Evolutionary conservation across 345 rosid species (phyloP).

Genomic region (Eutrema heterophyllum): DNA sequence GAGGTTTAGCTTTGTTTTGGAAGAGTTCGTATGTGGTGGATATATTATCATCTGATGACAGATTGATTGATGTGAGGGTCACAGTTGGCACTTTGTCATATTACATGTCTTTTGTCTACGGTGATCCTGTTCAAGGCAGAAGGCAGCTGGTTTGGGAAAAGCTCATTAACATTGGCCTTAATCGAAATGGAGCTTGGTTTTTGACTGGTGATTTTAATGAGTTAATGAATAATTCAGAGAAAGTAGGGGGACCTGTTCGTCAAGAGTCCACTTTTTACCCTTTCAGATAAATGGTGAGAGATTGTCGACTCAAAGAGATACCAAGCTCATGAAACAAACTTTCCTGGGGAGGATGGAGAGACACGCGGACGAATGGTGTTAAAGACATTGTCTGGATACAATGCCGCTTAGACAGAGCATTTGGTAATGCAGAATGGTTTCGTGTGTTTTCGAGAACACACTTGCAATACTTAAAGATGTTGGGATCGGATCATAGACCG

Average conservation of each 20-base stretch:
- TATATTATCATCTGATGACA: not conserved
- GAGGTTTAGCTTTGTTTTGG: no score
- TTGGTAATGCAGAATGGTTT: not conserved
- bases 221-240: not conserved
- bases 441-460: not conserved
- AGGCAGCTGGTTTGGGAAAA: not conserved
- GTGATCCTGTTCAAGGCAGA: not conserved
- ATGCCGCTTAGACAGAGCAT: not conserved
- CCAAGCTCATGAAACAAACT: not conserved
- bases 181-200: not conserved
- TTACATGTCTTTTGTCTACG: not conserved
- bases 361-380: not conserved
- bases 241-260: not conserved
- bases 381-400: not conserved
- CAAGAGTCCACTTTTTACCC: not conserved
- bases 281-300: not conserved
- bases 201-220: not conserved
- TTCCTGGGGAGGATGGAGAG: not conserved
- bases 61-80: not conserved
- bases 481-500: not conserved
- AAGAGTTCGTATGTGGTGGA: no score
- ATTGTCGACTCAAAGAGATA: not conserved
- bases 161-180: not conserved
- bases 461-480: not conserved
- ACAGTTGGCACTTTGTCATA: not conserved